A percentile compares a stretch with the other conserved stretches of the same genome.
phyloP scores from a whole-genome alignment of 305 asterid species.

The Solanum hybrid region DNA sequence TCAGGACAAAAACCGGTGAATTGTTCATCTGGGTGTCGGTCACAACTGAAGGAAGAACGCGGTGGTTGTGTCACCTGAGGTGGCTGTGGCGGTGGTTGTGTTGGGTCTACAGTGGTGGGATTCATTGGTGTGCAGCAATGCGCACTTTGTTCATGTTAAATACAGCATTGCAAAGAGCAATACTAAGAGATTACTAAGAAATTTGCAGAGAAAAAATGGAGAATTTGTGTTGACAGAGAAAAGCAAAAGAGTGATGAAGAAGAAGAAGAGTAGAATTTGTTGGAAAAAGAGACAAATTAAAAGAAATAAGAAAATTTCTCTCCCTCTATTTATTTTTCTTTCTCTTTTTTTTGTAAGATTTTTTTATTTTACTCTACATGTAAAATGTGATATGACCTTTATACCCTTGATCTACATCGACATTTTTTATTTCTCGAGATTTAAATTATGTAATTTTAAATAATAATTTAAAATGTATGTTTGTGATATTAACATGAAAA shows the following conservation, averaged over 20 bases:
- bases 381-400: not conserved
- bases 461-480: not conserved
- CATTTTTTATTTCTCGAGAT: no score
- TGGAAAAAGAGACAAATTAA: conserved; percentile 11
- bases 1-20: conserved; percentile 88
- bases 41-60: conserved; percentile 85
- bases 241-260: not conserved
- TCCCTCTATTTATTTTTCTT: not conserved
- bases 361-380: not conserved
- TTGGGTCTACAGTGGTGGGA: conserved; percentile 66
- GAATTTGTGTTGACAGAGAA: not conserved
- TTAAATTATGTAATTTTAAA: no score
- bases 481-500: no score
- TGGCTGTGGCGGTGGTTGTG: conserved; percentile 73
- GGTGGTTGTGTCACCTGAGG: conserved; percentile 45
- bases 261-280: conserved; percentile 13
- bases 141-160: conserved; percentile 45
- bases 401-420: not conserved
- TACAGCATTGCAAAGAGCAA: not conserved
- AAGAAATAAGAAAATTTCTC: not conserved
- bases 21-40: conserved; percentile 79
- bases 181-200: not conserved
- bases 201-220: not conserved
- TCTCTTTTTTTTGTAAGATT: not conserved
- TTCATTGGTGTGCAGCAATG: conserved; percentile 37